Evolutionary conservation across 169 alveolate genomes (phyloP).

Genomic region (Cryptosporidium sp.): DNA sequence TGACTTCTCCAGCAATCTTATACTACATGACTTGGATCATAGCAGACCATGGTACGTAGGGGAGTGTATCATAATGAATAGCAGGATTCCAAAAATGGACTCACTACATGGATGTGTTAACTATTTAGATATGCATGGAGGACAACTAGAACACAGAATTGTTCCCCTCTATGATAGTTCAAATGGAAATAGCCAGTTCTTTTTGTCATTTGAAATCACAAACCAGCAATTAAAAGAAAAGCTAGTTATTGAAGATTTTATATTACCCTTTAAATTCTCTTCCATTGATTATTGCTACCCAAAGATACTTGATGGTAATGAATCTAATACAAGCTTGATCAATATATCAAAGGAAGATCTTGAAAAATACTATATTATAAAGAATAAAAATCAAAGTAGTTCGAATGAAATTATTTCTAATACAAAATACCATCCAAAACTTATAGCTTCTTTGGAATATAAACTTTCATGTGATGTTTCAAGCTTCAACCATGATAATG

Average conservation of each 20-base stretch:
- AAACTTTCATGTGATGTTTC: conserved; percentile 9
- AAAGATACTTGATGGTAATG: conserved; percentile 12
- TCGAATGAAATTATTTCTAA: conserved; percentile 5
- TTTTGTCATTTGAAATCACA: conserved; percentile 6
- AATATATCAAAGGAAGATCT: conserved; percentile 17
- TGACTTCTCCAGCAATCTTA: background rate
- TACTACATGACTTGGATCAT: conserved; percentile 7
- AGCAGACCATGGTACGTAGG: conserved; percentile 54
- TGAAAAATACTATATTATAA: background rate
- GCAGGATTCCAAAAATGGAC: conserved; percentile 33
- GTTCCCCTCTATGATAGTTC: conserved; percentile 8
- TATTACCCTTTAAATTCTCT: conserved; percentile 4
- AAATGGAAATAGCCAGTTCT: background rate
- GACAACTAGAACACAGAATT: background rate
- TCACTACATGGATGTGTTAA: conserved; percentile 43
- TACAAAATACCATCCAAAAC: background rate
- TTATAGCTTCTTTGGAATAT: conserved; percentile 3
- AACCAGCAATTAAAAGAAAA: conserved; percentile 13
- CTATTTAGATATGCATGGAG: background rate
- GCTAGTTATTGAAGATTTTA: conserved; percentile 26
- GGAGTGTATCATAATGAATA: conserved; percentile 1
- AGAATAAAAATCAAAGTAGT: background rate
- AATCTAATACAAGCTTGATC: conserved; percentile 15
- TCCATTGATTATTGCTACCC: background rate
- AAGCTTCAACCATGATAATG: background rate